A percentile compares a stretch with the other conserved stretches of the same genome.
These are phyloP conservation scores for Xylaria bambusicola DNA, from an alignment of 495 filamentous ascomycete genomes.

Conservation along the genomic window DNA sequence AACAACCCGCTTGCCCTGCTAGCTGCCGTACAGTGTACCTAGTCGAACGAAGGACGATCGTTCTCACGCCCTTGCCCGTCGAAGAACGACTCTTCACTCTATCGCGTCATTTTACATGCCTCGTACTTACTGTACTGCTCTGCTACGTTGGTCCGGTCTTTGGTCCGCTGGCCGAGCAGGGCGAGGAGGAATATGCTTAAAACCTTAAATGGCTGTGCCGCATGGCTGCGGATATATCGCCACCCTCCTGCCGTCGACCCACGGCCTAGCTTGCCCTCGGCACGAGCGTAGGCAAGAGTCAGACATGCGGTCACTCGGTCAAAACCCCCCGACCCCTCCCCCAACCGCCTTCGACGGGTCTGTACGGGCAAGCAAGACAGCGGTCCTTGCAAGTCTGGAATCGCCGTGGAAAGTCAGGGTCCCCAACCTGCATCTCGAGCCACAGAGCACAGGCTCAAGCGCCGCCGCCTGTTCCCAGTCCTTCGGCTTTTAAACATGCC, in stretches of 20 bases:
- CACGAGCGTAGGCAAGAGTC: neutral
- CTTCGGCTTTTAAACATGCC: neutral
- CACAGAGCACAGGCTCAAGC: too few relatives aligned
- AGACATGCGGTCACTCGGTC: constrained; percentile 20
- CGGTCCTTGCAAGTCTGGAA: neutral
- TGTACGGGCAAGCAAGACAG: constrained; percentile 7
- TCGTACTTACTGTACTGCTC: constrained; percentile 9
- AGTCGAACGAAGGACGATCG: neutral
- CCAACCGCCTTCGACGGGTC: constrained; percentile 1
- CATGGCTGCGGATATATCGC: neutral
- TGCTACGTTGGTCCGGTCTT: neutral
- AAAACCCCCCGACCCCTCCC: constrained; percentile 11
- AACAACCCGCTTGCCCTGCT: neutral
- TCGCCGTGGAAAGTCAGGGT: neutral
- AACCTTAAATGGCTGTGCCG: constrained; percentile 14
- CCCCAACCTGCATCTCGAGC: neutral
- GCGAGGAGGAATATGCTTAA: constrained; percentile 18
- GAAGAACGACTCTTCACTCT: neutral
- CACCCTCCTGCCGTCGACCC: constrained; percentile 14
- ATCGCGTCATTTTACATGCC: constrained; percentile 14
- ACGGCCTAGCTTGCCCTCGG: constrained; percentile 15
- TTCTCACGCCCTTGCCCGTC: neutral
- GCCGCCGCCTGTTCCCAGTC: too few relatives aligned
- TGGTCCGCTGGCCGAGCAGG: too few relatives aligned
- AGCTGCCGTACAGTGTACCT: constrained; percentile 5